A percentile compares a stretch with the other conserved stretches of the same genome.
These are phyloP conservation scores for Sanghuangporus sanghuang DNA, from an alignment of 1,284 basidiomycete genomes.

Conservation along the genomic window DNA sequence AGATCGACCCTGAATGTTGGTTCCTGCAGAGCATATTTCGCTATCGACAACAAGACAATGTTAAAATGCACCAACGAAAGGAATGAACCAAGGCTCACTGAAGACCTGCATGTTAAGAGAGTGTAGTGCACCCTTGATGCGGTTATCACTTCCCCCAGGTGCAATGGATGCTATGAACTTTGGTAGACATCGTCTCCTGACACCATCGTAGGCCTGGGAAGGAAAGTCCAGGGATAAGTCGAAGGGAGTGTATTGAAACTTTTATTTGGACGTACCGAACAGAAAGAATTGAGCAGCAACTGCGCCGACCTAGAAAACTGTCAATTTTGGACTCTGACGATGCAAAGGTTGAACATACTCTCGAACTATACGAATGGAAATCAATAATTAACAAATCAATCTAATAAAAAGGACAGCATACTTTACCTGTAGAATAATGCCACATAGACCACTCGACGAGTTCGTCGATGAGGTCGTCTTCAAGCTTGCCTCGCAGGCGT, in stretches of 20 bases:
- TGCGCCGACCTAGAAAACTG: conserved; percentile 48
- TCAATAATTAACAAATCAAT: not conserved
- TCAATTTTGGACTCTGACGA: not conserved
- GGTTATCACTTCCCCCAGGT: conserved; percentile 76
- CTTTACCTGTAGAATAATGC: conserved; percentile 62
- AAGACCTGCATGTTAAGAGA: conserved; percentile 67
- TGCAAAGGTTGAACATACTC: conserved; percentile 39
- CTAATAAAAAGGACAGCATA: conserved; percentile 4
- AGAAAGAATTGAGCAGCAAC: conserved; percentile 52
- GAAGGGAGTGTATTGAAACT: not conserved
- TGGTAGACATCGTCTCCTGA: conserved; percentile 61
- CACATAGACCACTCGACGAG: conserved; percentile 83
- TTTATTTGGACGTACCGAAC: conserved; percentile 29
- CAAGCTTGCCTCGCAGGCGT: conserved; percentile 62
- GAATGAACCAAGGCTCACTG: conserved; percentile 29
- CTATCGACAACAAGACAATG: conserved; percentile 21
- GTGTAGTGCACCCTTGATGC: conserved; percentile 91
- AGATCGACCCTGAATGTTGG: conserved; percentile 46
- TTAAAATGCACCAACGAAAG: not conserved
- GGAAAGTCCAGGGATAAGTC: conserved; percentile 1
- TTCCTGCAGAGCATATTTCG: conserved; percentile 53
- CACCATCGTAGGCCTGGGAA: conserved; percentile 68
- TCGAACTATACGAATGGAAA: conserved; percentile 31
- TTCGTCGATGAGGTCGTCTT: conserved; percentile 77
- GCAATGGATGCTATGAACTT: conserved; percentile 66